Percentiles rank a stretch among this genome's conserved stretches.
Evolutionary conservation across 345 rosid genomes (phyloP).

Genomic region (Eucalyptus microcorys): DNA sequence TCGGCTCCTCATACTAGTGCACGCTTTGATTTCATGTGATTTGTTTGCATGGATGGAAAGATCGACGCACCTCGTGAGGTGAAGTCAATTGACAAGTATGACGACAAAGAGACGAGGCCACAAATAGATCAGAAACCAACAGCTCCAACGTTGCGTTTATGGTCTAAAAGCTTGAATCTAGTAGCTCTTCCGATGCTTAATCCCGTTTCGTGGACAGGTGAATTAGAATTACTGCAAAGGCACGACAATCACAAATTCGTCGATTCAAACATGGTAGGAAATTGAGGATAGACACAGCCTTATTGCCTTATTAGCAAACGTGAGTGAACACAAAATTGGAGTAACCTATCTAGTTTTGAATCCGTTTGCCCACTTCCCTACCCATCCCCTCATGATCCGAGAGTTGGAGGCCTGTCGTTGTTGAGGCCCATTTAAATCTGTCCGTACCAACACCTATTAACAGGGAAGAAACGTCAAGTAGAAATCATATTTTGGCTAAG

Average conservation of each 20-base stretch:
- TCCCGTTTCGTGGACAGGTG: neutral
- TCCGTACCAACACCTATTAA: no score
- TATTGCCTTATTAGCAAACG: neutral
- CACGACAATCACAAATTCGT: neutral
- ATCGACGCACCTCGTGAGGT: fast-evolving
- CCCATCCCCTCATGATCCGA: no score
- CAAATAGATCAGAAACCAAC: neutral
- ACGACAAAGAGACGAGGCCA: neutral
- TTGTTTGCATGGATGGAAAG: neutral
- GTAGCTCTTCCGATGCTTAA: neutral
- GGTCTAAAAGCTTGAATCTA: neutral
- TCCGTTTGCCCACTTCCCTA: no score
- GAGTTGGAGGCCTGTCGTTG: no score
- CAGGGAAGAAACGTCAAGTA: no score
- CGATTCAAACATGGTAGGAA: neutral
- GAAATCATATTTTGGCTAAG: no score
- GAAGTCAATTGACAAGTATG: neutral
- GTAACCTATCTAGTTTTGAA: no score
- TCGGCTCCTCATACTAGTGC: neutral
- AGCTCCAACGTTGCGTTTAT: neutral
- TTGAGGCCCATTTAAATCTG: no score
- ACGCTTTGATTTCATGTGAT: neutral
- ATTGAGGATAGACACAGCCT: neutral
- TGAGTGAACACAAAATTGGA: neutral
- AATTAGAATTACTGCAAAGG: neutral